Evolutionary conservation across 2,329 filamentous ascomycete species (phyloP).

Genomic region (Cytospora paraplurivora): DNA sequence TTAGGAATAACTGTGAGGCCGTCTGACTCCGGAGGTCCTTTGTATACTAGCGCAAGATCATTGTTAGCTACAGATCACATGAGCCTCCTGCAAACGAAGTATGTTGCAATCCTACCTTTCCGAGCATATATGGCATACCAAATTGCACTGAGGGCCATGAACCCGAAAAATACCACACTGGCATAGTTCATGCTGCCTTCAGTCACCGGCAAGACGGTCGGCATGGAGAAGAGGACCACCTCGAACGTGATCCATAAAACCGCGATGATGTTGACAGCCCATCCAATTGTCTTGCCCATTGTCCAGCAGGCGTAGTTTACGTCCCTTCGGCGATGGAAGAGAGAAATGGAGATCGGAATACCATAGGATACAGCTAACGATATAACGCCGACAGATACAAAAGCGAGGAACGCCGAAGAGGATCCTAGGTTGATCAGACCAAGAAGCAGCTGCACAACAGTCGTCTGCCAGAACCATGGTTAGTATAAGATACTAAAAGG

Average conservation of each 20-base stretch:
- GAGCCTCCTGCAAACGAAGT: too few species aligned
- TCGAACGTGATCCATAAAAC: constrained; percentile 55
- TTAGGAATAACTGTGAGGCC: constrained; percentile 24
- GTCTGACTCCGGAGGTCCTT: constrained; percentile 36
- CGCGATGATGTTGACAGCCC: constrained; percentile 48
- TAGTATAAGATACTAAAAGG: neutral
- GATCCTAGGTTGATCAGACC: constrained; percentile 61
- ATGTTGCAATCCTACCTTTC: constrained; percentile 44
- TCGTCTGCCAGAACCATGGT: constrained; percentile 37
- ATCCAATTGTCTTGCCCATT: constrained; percentile 46
- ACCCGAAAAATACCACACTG: constrained; percentile 58
- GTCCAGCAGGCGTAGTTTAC: constrained; percentile 53
- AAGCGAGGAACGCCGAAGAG: constrained; percentile 59
- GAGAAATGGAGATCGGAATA: constrained; percentile 56
- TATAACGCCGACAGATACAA: constrained; percentile 58
- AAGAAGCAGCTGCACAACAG: constrained; percentile 55
- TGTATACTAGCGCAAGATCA: constrained; percentile 29
- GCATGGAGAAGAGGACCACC: constrained; percentile 57
- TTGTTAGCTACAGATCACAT: constrained; percentile 12
- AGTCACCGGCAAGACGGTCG: constrained; percentile 50
- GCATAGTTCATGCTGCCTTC: constrained; percentile 57
- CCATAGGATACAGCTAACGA: constrained; percentile 57
- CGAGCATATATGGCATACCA: constrained; percentile 56
- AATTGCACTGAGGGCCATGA: constrained; percentile 46
- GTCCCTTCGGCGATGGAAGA: constrained; percentile 48